A percentile compares a stretch with the other conserved stretches of the same genome.
Conservation (phyloP, 2,329 filamentous ascomycete species). For the Microdochium bolleyi region DNA sequence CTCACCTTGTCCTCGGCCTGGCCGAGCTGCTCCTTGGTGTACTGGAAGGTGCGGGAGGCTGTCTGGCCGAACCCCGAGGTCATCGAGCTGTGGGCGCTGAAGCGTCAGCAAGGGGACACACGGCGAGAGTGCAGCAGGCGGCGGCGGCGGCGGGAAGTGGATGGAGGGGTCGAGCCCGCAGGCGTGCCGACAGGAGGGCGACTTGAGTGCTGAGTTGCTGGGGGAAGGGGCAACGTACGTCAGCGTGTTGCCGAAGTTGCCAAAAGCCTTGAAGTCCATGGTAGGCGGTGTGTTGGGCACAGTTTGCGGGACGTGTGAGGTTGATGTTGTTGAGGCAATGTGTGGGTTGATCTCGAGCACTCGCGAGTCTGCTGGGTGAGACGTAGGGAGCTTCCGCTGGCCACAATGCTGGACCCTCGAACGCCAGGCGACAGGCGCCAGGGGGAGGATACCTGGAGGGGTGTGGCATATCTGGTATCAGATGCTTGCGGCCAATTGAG, state of each 20-base stretch:
- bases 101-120: not conserved
- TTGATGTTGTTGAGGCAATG: not conserved
- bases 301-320: not conserved
- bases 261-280: conserved; percentile 54
- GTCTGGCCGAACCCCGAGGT: conserved; percentile 87
- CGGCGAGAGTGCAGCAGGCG: not conserved
- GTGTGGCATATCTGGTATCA: not conserved
- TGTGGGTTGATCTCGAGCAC: not conserved
- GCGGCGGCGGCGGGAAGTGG: not conserved
- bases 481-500: not conserved
- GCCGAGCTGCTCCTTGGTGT: conserved; percentile 95
- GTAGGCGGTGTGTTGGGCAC: conserved; percentile 8
- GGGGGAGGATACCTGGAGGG: not conserved
- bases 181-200: not conserved
- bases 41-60: conserved; percentile 89
- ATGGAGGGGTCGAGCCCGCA: not conserved
- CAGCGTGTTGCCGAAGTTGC: conserved; percentile 49
- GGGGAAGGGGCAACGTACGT: conserved; percentile 32
- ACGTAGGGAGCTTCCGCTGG: not conserved
- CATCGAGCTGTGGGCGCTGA: conserved; percentile 32
- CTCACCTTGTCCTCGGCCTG: conserved; percentile 86
- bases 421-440: not conserved
- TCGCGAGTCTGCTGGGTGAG: not conserved
- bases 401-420: not conserved
- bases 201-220: conserved; percentile 8